Evolutionary conservation across 1,139 yeast species (phyloP).

Genomic region (Yamadazyma sp.): DNA sequence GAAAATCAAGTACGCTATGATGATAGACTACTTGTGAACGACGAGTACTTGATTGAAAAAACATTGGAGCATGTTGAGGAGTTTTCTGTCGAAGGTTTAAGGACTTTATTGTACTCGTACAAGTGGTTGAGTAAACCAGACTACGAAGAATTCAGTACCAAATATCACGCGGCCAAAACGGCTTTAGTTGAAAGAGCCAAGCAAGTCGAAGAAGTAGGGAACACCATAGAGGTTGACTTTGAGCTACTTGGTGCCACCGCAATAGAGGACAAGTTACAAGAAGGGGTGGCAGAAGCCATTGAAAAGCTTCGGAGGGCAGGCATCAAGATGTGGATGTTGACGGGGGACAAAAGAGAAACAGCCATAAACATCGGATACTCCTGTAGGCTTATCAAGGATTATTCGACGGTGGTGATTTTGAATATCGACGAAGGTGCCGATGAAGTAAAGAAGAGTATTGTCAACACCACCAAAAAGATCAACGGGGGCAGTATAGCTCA

Average conservation of each 20-base stretch:
- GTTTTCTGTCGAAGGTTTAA: slow-evolving; percentile 89
- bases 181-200: slow-evolving; percentile 66
- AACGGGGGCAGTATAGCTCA: slow-evolving; percentile 80
- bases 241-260: slow-evolving; percentile 91
- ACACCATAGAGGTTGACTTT: slow-evolving; percentile 62
- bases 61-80: slow-evolving; percentile 91
- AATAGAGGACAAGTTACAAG: slow-evolving; percentile 93
- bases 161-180: slow-evolving; percentile 75
- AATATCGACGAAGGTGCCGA: slow-evolving; percentile 57
- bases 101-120: slow-evolving; percentile 84
- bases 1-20: slow-evolving; percentile 36
- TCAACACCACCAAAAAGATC: slow-evolving; percentile 60
- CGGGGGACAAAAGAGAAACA: slow-evolving; percentile 97
- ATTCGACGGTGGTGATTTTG: slow-evolving; percentile 81
- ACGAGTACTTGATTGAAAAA: slow-evolving; percentile 74
- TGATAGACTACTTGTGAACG: slow-evolving; percentile 67
- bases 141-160: slow-evolving; percentile 64
- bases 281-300: slow-evolving; percentile 92
- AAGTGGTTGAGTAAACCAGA: slow-evolving; percentile 64
- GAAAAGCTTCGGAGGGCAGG: slow-evolving; percentile 92
- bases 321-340: slow-evolving; percentile 94
- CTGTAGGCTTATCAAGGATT: slow-evolving; percentile 89
- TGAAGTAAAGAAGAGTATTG: slow-evolving; percentile 52
- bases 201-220: slow-evolving; percentile 74
- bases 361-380: slow-evolving; percentile 97